Conservation (phyloP, 345 rosid species). For the Hevea brasiliensis region DNA sequence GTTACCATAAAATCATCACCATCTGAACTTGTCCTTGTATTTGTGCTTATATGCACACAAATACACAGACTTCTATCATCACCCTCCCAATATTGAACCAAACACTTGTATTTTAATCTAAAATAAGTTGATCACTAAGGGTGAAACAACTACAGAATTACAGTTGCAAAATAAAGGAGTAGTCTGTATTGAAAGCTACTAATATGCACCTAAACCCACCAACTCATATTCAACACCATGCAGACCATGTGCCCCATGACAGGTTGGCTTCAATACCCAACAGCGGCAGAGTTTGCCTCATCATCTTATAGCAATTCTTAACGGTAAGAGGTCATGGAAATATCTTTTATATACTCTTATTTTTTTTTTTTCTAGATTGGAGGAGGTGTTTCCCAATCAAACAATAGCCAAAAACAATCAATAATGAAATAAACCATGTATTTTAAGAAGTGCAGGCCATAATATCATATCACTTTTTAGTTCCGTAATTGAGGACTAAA, state of each 20-base stretch:
- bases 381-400: not conserved
- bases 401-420: not conserved
- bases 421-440: no score
- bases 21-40: not conserved
- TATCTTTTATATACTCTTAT: not conserved
- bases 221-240: not conserved
- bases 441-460: no score
- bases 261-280: not conserved
- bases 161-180: no score
- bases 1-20: no score
- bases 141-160: no score
- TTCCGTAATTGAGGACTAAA: not conserved
- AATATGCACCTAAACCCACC: not conserved
- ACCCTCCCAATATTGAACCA: not conserved
- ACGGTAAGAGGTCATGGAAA: not conserved
- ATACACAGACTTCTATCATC: no score
- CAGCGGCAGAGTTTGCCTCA: not conserved
- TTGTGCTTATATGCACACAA: not conserved
- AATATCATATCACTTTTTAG: not conserved
- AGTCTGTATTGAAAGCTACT: no score
- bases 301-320: not conserved
- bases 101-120: no score
- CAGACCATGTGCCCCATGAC: not conserved
- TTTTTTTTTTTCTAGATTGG: not conserved
- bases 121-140: not conserved